Base-by-base conservation (phyloP, 148 eudicot genomes). In the Rhododendron griersonianum region DNA sequence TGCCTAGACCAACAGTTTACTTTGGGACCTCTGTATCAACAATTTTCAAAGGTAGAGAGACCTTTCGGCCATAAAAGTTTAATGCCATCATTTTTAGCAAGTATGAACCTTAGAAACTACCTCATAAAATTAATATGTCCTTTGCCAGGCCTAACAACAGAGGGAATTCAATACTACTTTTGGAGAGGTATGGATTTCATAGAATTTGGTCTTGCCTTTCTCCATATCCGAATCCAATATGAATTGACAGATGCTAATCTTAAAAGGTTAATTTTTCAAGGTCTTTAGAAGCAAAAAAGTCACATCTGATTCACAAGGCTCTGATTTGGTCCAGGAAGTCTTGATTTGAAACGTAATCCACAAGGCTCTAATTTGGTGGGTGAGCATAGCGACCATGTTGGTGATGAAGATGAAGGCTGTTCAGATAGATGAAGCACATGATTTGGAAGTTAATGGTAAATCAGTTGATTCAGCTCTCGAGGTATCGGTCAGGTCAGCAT, bases 21-120 rank as follows among this genome's bases (percentile, higher is more conserved):
- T 94, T 92, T 87, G 96, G 96, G 77, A 92, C 94, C 47, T 91
- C 95, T 63, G 93, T 93, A 81, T 25, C 95, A 78, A 50, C 94
- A 80, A 94, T 94, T 65, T 94, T 91, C 41, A 39, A 39, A 3
- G 41, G 41, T 39, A 39, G 41, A 39, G 41, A 39, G 41, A 39
- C 41, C 5, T 39, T 41, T 47, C 41, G 63, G 69, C 15, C 16
- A 13, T 37, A 67, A 16, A 83, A 53, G 15, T 51, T 53, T 39
- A 53, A 81, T 37, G 14, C 33, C 69, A 48, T 78, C 59, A 4
- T 28, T 33, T 45, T 80, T 37, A 23, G 18, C 45, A 67, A 63
- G 21, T 50, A 84, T 37, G 37, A 30, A 51, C 47, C 28, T 28
- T 15, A 13, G 1, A 51, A 81, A 50, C 50, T 39, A 4, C 59